Evolutionary conservation across 1,284 basidiomycete genomes (phyloP), one percentile per base, ranked within the genome.

Genomic region (Golubevia sp.): DNA sequence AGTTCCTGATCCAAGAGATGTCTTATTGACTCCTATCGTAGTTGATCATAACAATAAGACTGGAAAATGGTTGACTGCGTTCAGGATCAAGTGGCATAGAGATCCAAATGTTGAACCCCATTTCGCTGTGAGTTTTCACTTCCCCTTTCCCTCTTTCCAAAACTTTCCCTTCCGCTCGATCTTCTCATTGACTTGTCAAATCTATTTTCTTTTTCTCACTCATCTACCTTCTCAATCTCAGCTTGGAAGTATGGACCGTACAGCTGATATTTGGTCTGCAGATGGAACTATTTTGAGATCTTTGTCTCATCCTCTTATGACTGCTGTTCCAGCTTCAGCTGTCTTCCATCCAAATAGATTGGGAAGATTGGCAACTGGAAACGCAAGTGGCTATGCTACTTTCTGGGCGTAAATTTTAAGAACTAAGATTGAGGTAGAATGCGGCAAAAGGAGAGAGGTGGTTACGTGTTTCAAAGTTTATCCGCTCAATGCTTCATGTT

Each of bases 31-130:
- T 5, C 71, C 73, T 0, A 56, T 34, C 3, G 61, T 55, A 11
- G 64, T 82, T 21, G 69, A 72, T 5, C 79, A 82, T 63, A 82
- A 82, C 68, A 82, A 82, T 52, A 76, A 81, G 27, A 82, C 80
- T 1, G 80, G 80, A 21, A 75, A 74, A 54, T 82, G 80, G 80
- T 68, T 83, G 21, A 83, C 79, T n/a, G 66, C 80, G 30, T 82
- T 83, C 67, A 66, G 80, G 2, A 76, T 73, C 1, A 59, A 56
- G 21, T 82, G 79, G 76, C 66, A 77, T 55, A 58, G 49, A n/a
- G 79, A 80, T 48, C 58, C 77, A 1, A 25, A 59, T 7, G 51
- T 76, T 2, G 67, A 73, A 49, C 74, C 77, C 1, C 79, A 82
- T 44, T 80, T 82, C 51, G 49, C 63, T 5, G 58, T 62, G n/a